Conservation (phyloP, 805 yeast genomes). For the Tetrapisispora arboricola region DNA sequence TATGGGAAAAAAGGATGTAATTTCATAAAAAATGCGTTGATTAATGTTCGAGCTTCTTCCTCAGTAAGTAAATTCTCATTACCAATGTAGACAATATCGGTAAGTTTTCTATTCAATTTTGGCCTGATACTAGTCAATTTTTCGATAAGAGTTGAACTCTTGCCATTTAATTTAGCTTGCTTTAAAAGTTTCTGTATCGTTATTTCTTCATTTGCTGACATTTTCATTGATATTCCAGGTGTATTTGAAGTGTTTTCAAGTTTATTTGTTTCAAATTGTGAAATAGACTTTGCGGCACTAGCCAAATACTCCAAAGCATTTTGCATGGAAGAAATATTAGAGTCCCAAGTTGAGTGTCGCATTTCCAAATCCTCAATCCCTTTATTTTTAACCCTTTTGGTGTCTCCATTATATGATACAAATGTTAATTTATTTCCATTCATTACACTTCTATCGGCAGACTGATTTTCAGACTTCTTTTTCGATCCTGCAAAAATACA, state of each 20-base stretch:
- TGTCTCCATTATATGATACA: background rate
- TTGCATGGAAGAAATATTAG: conserved; percentile 31
- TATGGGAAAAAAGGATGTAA: conserved; percentile 90
- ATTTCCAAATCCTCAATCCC: no score
- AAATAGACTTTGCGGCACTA: conserved; percentile 52
- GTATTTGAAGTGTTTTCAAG: background rate
- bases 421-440: background rate
- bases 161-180: background rate
- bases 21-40: conserved; percentile 56
- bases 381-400: background rate
- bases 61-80: conserved; percentile 46
- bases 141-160: conserved; percentile 21
- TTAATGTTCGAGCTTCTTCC: conserved; percentile 46
- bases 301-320: conserved; percentile 67
- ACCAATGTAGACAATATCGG: conserved; percentile 54
- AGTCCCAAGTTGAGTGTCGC: conserved; percentile 13
- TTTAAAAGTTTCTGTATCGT: conserved; percentile 20
- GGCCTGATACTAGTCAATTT: conserved; percentile 27
- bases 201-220: conserved; percentile 7
- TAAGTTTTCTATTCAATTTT: conserved; percentile 31
- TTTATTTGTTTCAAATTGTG: background rate
- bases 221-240: background rate
- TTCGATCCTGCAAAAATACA: conserved; percentile 43
- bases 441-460: no score
- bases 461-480: background rate